Evolutionary conservation across 2,329 filamentous ascomycete species (phyloP).

Genomic region (Microcera coccophila): DNA sequence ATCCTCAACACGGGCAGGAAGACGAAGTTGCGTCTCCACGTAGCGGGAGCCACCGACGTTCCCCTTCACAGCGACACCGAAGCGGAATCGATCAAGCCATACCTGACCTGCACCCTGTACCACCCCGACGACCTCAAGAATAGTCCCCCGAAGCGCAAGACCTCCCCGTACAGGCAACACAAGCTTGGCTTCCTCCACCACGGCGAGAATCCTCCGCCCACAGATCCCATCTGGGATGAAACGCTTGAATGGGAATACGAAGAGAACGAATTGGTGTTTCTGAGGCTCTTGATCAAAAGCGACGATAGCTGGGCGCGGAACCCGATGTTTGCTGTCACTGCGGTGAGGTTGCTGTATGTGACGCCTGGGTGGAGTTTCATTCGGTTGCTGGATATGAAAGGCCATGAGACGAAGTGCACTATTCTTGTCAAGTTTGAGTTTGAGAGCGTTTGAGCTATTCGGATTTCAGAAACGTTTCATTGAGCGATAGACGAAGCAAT

Average conservation of each 20-base stretch:
- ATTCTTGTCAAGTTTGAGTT: constrained; percentile 60
- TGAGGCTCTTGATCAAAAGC: constrained; percentile 63
- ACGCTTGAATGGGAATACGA: constrained; percentile 64
- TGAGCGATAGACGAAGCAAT: too few relatives aligned
- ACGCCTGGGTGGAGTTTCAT: constrained; percentile 59
- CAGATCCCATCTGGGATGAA: constrained; percentile 64
- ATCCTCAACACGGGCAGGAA: constrained; percentile 42
- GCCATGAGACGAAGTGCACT: constrained; percentile 59
- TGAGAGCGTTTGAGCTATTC: constrained; percentile 35
- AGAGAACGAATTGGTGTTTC: constrained; percentile 61
- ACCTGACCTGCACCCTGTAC: constrained; percentile 61
- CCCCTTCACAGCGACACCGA: constrained; percentile 51
- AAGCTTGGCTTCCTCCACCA: constrained; percentile 52
- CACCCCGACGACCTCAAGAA: constrained; percentile 51
- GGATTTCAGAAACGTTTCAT: too few relatives aligned
- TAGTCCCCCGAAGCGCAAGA: constrained; percentile 58
- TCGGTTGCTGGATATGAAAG: constrained; percentile 61
- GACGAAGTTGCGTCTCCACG: constrained; percentile 52
- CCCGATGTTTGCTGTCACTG: constrained; percentile 57
- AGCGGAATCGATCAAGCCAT: constrained; percentile 55
- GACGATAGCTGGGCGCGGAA: constrained; percentile 61
- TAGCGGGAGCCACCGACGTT: constrained; percentile 60
- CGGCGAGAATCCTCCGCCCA: constrained; percentile 54
- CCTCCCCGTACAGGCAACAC: constrained; percentile 56
- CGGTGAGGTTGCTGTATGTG: constrained; percentile 57